phyloP scores from a whole-genome alignment of 768 basidiomycete genomes.

The Lactarius hengduanensis region DNA sequence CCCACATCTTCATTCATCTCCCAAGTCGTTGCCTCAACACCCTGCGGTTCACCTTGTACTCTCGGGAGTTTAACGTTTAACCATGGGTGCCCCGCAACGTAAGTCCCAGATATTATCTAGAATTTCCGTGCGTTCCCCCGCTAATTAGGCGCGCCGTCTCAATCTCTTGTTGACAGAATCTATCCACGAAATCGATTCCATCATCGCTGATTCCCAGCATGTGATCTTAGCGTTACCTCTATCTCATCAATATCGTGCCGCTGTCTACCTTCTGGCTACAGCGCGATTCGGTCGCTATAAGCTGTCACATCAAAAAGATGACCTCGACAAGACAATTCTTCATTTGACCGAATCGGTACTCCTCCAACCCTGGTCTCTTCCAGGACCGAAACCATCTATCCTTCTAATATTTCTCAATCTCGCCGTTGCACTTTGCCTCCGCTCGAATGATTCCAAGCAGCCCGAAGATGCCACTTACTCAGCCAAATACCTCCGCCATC shows the following conservation, averaged over 20 bases:
- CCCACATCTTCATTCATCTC: too few relatives aligned
- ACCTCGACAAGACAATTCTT: constrained; percentile 2
- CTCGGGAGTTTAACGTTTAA: too few relatives aligned
- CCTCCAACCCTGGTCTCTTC: neutral
- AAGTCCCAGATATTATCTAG: too few relatives aligned
- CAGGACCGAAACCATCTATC: too few relatives aligned
- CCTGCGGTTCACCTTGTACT: too few relatives aligned
- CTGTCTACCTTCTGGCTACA: neutral
- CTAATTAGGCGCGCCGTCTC: too few relatives aligned
- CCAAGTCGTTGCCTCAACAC: too few relatives aligned
- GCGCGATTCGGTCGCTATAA: neutral
- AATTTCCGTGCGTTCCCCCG: too few relatives aligned
- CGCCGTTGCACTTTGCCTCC: too few relatives aligned
- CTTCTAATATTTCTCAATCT: too few relatives aligned
- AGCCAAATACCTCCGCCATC: neutral
- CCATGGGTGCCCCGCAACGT: too few relatives aligned
- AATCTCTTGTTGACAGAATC: too few relatives aligned
- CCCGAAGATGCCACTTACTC: neutral
- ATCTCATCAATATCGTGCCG: neutral
- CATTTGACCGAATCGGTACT: constrained; percentile 1
- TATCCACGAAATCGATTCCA: neutral
- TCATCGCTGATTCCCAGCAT: neutral
- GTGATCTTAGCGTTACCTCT: neutral
- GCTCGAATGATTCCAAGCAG: neutral
- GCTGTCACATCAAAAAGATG: neutral